Base-by-base conservation (phyloP, 257 asterid genomes). In the Knoxia roxburghii region DNA sequence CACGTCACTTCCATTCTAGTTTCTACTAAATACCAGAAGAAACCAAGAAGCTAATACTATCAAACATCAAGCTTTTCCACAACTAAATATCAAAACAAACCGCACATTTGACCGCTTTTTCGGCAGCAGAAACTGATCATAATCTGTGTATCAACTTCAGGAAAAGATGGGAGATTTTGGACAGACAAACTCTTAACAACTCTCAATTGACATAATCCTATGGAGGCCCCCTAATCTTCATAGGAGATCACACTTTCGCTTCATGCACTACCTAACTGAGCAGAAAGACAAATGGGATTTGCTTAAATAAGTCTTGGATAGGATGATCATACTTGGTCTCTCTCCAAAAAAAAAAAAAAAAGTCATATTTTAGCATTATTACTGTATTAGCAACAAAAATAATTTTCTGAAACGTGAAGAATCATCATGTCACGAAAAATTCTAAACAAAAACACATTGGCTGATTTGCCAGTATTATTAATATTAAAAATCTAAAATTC, bases 151-250 rank as follows among this genome's bases (percentile, higher is more conserved):
- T n/a, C 26, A 21, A 18, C 35, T n/a, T 15, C 7, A 1, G 20
- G 20, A 17, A 20, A 57, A 23, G 24, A 37, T 7, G n/a, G 5
- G 23, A 13, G 20, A n/a, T 21, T 33, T n/a, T 20, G 12, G 27
- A 33, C 46, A 59, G 35, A 59, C 48, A 59, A 59, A 33, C 17
- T 41, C 64, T 33, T 27, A 59, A 59, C 17, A 59, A n/a, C 52
- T 15, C 20, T n/a, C n/a, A n/a, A n/a, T n/a, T n/a, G 7, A 5
- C 52, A 1, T 46, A 12, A 1, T 48, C 17, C 20, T 15, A 48
- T 18, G 23, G 20, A 48, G 53, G 6, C 5, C 7, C 24, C 13
- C 10, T 33, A 6, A 40, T 2, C 8, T 40, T 8, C 2, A 40
- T 5, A 5, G 46, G 46, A 40, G 46, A 40, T 40, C 1, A 40